Evolutionary conservation across 805 yeast genomes (phyloP), one percentile per base, ranked within the genome.

Genomic region (Saturnispora kantuleensis): DNA sequence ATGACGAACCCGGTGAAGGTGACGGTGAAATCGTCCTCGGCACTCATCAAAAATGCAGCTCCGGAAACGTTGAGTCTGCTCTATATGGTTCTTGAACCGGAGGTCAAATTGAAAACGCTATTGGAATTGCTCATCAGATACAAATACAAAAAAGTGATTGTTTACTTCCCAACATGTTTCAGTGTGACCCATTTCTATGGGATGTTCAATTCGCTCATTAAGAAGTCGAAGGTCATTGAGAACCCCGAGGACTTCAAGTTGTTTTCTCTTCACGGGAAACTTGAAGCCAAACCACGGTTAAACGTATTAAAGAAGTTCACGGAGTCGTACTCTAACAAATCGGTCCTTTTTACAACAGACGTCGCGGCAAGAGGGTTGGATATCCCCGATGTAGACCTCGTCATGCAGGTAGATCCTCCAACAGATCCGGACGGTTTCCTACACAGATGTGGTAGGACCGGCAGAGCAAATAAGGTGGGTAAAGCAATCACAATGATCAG

Each of bases 291-390:
- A 39, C 76, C 95, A 12, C 73, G 99, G 52, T 63, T 82, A 42
- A 84, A 77, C 57, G 84, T 96, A 0, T 65, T 90, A 37, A 69
- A 70, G 10, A 65, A 62, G 31, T 93, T 90, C 57, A 59, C 79
- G 0, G 70, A 71, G 1, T 69, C 73, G 4, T 56, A 58, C 7
- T 62, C 64, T 3, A 60, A 63, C 3, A 80, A 77, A 50, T 69
- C 80, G 9, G 76, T 90, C 0, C 63, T 93, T 18, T 67, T 93
- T 63, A 88, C 98, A 2, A 93, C 98, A 0, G 98, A 93, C 69
- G 96, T 93, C n/a, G 97, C 98, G 0, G 96, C 97, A 0, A 73
- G 98, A 58, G 98, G 98, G 36, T 76, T 93, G 17, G 98, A 93
- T 66, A 81, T 93, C 28, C 95, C 96, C 0, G 93, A 89, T 44